Conservation (phyloP, 1,284 basidiomycete genomes). For the Earliella scabrosa region DNA sequence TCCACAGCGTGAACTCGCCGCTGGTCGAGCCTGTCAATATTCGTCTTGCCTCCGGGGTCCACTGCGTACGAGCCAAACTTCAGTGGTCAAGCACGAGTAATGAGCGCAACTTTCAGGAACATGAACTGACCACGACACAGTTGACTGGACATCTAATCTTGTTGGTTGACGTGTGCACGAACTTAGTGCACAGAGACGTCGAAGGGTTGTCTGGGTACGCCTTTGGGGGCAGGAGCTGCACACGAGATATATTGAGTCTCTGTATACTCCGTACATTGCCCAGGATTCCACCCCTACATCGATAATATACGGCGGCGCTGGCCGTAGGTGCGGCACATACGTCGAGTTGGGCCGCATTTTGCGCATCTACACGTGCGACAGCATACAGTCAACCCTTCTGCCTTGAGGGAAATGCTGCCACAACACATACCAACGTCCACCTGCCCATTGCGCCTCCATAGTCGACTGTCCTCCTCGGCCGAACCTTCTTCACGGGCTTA, state of each 20-base stretch:
- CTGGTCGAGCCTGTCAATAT: conserved; percentile 94
- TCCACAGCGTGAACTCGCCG: conserved; percentile 99
- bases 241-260: conserved; percentile 30
- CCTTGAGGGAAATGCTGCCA: not conserved
- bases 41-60: conserved; percentile 95
- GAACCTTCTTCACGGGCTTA: conserved; percentile 85
- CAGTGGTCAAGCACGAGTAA: not conserved
- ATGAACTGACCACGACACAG: conserved; percentile 78
- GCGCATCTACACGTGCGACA: conserved; percentile 52
- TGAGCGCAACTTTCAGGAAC: not conserved
- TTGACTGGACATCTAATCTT: conserved; percentile 98
- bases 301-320: conserved; percentile 82
- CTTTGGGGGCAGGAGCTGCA: conserved; percentile 87
- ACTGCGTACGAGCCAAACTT: conserved; percentile 69
- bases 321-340: conserved; percentile 78
- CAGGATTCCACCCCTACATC: conserved; percentile 59
- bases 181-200: conserved; percentile 93
- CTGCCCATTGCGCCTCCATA: conserved; percentile 88
- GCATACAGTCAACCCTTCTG: not conserved
- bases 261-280: conserved; percentile 22
- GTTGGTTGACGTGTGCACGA: conserved; percentile 98
- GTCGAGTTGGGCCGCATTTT: conserved; percentile 77
- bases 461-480: conserved; percentile 93
- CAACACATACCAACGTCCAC: conserved; percentile 73
- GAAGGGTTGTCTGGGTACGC: conserved; percentile 90